Evolutionary conservation across 2,329 filamentous ascomycete species (phyloP).

Genomic region (Alternaria infectoria): DNA sequence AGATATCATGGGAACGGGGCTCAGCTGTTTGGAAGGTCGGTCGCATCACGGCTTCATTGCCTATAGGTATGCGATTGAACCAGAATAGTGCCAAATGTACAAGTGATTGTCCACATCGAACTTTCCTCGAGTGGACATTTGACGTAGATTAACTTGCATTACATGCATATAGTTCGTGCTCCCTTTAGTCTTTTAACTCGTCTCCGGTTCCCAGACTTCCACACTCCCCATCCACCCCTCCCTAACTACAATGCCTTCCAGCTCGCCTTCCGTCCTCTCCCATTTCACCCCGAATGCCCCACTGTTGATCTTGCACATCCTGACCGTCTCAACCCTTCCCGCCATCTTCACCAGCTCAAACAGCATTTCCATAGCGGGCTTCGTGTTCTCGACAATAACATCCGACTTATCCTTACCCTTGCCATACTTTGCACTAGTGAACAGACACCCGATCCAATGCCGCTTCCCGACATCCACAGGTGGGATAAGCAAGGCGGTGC

Average conservation of each 20-base stretch:
- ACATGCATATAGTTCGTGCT: not conserved
- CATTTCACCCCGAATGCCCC: constrained; percentile 64
- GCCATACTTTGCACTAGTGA: constrained; percentile 61
- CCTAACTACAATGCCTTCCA: constrained; percentile 42
- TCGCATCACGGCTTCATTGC: not conserved
- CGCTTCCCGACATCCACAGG: constrained; percentile 49
- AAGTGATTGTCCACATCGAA: not conserved
- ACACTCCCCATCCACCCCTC: constrained; percentile 28
- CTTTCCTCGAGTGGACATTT: not conserved
- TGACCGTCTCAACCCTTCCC: constrained; percentile 38
- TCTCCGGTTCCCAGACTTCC: constrained; percentile 35
- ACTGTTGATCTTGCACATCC: constrained; percentile 64
- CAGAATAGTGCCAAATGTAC: not conserved
- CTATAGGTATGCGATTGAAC: not conserved
- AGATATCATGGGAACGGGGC: not conserved
- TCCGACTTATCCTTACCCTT: constrained; percentile 49
- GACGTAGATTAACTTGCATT: not conserved
- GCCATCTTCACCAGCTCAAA: constrained; percentile 48
- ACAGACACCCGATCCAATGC: constrained; percentile 66
- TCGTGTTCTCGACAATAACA: constrained; percentile 58
- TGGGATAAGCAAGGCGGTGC: constrained; percentile 61
- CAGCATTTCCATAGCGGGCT: constrained; percentile 57
- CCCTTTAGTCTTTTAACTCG: not conserved
- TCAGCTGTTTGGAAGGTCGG: not conserved
- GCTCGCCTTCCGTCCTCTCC: constrained; percentile 54